A percentile compares a stretch with the other conserved stretches of the same genome.
phyloP scores from a whole-genome alignment of 345 rosid species.

The Salix udensis region DNA sequence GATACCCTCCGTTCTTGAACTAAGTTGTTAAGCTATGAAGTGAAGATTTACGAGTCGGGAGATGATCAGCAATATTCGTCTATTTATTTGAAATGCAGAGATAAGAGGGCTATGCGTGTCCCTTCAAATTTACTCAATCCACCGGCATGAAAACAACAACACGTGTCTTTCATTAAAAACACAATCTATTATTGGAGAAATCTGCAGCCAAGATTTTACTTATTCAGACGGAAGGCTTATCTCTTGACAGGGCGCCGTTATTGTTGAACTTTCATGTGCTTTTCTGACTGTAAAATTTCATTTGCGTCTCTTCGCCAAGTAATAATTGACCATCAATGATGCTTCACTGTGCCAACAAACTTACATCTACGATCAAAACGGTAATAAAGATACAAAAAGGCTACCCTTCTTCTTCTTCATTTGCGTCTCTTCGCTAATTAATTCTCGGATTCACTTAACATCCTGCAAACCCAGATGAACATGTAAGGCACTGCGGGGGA shows the following conservation, averaged over 20 bases:
- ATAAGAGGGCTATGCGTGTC: background rate
- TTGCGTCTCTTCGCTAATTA: no score
- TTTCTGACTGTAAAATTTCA: background rate
- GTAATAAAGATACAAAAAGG: background rate
- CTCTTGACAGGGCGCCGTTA: background rate
- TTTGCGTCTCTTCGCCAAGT: background rate
- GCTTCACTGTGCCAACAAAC: background rate
- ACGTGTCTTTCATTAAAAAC: no score
- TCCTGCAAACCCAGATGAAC: rapidly evolving
- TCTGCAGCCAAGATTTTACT: background rate
- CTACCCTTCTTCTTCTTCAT: background rate
- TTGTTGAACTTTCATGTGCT: background rate
- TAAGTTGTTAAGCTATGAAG: no score
- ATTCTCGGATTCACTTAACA: rapidly evolving
- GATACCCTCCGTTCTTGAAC: background rate
- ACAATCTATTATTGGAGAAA: background rate
- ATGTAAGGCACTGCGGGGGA: rapidly evolving
- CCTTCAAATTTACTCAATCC: background rate
- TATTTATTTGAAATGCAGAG: background rate
- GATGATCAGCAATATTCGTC: background rate
- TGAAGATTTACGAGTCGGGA: background rate
- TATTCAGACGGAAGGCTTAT: background rate
- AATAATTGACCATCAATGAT: background rate
- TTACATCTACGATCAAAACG: background rate
- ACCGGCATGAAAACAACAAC: background rate